A percentile compares a stretch with the other conserved stretches of the same genome.
Evolutionary conservation across 2,329 filamentous ascomycete genomes (phyloP).

Genomic region (Botryotinia calthae): DNA sequence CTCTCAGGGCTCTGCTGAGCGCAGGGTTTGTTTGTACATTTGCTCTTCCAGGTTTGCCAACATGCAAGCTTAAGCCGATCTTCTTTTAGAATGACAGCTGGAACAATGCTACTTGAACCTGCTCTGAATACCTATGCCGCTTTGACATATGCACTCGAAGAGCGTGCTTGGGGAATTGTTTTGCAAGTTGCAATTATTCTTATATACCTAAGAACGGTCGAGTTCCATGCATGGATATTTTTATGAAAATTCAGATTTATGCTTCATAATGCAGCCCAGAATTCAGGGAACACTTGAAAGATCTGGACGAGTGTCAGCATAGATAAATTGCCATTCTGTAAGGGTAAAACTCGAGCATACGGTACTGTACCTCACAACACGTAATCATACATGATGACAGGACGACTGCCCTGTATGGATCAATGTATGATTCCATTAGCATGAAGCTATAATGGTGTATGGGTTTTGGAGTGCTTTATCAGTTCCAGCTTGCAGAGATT

Average conservation of each 20-base stretch:
- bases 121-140: background rate
- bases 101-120: background rate
- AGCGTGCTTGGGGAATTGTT: background rate
- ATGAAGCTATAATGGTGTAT: background rate
- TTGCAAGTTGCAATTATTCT: background rate
- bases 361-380: conserved; percentile 12
- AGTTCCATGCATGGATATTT: background rate
- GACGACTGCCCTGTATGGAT: background rate
- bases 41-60: no score
- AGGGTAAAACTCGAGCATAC: background rate
- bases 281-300: background rate
- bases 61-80: background rate
- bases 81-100: background rate
- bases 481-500: conserved; percentile 15
- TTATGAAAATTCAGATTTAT: background rate
- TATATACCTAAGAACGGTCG: background rate
- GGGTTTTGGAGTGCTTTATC: conserved; percentile 6
- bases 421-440: background rate
- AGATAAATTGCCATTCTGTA: background rate
- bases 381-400: conserved; percentile 12
- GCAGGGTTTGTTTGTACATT: background rate
- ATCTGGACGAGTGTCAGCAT: background rate
- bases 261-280: background rate
- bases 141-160: background rate
- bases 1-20: background rate